phyloP scores from a whole-genome alignment of 2,329 filamentous ascomycete species.

The Penicillium sp. region DNA sequence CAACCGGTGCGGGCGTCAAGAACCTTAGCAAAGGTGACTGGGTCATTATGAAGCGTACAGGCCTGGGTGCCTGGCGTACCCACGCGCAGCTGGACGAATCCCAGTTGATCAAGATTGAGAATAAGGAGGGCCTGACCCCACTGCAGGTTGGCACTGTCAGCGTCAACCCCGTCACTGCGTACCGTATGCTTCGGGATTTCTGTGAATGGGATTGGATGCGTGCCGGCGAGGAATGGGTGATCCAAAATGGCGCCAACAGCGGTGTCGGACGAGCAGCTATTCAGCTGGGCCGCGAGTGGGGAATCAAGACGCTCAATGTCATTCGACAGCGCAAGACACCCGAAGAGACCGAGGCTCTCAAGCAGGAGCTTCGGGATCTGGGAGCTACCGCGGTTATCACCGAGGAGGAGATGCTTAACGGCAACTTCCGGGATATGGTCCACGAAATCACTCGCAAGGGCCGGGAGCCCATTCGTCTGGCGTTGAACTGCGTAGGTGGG shows the following conservation, averaged over 20 bases:
- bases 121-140: constrained; percentile 67
- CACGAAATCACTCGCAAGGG: constrained; percentile 70
- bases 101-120: constrained; percentile 65
- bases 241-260: constrained; percentile 95
- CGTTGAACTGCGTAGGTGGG: constrained; percentile 90
- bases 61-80: constrained; percentile 92
- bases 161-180: constrained; percentile 92
- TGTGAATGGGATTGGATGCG: constrained; percentile 52
- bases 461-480: constrained; percentile 70
- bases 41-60: constrained; percentile 81
- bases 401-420: constrained; percentile 54
- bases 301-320: constrained; percentile 85
- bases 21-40: constrained; percentile 76
- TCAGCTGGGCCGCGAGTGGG: constrained; percentile 82
- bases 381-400: constrained; percentile 64
- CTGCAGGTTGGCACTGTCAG: constrained; percentile 82
- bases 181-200: constrained; percentile 86
- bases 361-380: constrained; percentile 57
- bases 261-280: constrained; percentile 90
- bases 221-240: constrained; percentile 79
- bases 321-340: constrained; percentile 67
- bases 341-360: constrained; percentile 63
- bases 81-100: constrained; percentile 68
- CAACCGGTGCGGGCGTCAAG: constrained; percentile 60
- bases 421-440: constrained; percentile 48